Evolutionary conservation across 1,139 yeast genomes (phyloP).

Genomic region (Wickerhamomyces sp.): DNA sequence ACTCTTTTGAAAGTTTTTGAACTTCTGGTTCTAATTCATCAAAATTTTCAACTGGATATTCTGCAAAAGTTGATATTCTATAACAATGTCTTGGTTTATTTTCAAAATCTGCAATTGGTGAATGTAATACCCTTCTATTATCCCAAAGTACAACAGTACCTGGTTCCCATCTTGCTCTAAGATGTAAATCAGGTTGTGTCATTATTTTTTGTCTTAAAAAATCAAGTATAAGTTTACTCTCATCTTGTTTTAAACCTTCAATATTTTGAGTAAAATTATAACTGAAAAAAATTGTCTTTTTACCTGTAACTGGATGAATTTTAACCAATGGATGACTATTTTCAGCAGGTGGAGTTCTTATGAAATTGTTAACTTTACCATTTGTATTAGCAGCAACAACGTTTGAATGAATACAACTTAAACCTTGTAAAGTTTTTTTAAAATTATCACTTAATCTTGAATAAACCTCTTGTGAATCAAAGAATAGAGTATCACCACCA

Average conservation of each 20-base stretch:
- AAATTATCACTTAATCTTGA: conserved; percentile 51
- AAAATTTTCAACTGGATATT: conserved; percentile 3
- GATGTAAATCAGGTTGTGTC: conserved; percentile 46
- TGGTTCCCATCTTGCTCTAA: conserved; percentile 55
- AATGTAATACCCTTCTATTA: conserved; percentile 4
- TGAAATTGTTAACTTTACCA: conserved; percentile 39
- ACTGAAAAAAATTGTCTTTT: conserved; percentile 48
- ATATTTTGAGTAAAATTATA: conserved; percentile 50
- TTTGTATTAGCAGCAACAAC: conserved; percentile 44
- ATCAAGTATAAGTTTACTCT: conserved; percentile 43
- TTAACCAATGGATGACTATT: conserved; percentile 52
- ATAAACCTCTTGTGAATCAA: conserved; percentile 52
- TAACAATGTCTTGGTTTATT: conserved; percentile 1
- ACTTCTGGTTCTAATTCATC: conserved; percentile 1
- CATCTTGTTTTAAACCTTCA: conserved; percentile 52
- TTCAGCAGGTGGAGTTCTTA: conserved; percentile 45
- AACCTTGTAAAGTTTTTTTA: conserved; percentile 42
- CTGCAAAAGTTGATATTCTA: conserved; percentile 2
- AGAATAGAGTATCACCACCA: conserved; percentile 60
- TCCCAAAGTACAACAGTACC: conserved; percentile 45
- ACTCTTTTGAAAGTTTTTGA: background rate
- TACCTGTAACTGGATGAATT: conserved; percentile 51
- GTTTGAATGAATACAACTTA: conserved; percentile 48
- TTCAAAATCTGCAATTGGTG: conserved; percentile 1
- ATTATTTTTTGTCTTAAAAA: conserved; percentile 46